These are phyloP conservation scores for Agaricus subrufescens DNA, from an alignment of 768 basidiomycete species.

Conservation along the genomic window DNA sequence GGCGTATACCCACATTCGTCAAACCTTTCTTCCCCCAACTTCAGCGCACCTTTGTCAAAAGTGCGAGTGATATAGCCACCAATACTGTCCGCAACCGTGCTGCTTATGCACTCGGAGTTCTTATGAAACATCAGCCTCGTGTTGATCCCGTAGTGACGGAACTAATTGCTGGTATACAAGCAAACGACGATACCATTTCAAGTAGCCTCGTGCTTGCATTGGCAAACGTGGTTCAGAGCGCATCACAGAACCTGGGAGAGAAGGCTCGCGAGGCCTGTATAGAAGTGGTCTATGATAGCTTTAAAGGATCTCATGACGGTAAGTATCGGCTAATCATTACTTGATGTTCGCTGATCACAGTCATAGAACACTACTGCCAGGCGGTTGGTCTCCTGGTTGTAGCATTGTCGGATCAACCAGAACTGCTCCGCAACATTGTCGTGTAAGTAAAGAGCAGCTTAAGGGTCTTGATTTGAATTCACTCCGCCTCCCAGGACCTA, in stretches of 20 bases:
- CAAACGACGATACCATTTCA: conserved; percentile 65
- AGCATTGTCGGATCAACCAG: conserved; percentile 57
- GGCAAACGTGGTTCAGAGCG: conserved; percentile 68
- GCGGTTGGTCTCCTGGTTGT: conserved; percentile 60
- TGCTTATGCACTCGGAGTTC: conserved; percentile 76
- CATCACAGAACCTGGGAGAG: conserved; percentile 70
- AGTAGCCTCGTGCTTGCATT: conserved; percentile 74
- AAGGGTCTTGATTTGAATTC: background rate
- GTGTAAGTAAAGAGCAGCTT: conserved; percentile 40
- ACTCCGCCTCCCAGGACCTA: conserved; percentile 39
- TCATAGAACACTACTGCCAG: conserved; percentile 63
- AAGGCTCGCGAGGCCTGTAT: conserved; percentile 67
- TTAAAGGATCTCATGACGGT: conserved; percentile 71
- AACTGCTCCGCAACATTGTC: conserved; percentile 61
- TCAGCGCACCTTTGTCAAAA: conserved; percentile 95
- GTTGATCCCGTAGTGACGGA: conserved; percentile 96
- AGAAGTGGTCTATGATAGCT: conserved; percentile 76
- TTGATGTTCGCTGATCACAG: background rate
- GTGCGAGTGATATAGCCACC: conserved; percentile 75
- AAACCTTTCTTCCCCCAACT: conserved; percentile 98
- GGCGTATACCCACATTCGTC: conserved; percentile 82
- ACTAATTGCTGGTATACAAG: conserved; percentile 55
- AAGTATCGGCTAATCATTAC: conserved; percentile 6
- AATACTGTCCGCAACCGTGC: conserved; percentile 76
- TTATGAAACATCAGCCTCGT: conserved; percentile 88